Percentiles rank a stretch among this genome's conserved stretches.
These are phyloP conservation scores for Stentor coeruleus DNA, from an alignment of 73 alveolate species.

Conservation along the genomic window DNA sequence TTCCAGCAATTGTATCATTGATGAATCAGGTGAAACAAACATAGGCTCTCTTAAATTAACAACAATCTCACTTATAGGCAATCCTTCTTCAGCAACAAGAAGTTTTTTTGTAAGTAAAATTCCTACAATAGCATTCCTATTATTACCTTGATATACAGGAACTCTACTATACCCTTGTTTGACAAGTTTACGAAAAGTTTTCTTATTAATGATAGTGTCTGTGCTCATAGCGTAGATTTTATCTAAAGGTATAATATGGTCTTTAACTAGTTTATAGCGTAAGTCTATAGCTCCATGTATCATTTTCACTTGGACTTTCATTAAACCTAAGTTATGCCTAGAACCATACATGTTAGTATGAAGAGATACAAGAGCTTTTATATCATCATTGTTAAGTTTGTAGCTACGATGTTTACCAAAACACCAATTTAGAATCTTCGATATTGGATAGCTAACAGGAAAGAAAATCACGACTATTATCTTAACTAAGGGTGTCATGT, in stretches of 20 bases:
- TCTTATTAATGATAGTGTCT: background rate
- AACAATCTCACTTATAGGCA: constrained; percentile 39
- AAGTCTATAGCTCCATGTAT: constrained; percentile 37
- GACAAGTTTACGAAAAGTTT: background rate
- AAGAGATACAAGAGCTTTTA: constrained; percentile 9
- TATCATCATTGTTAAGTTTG: background rate
- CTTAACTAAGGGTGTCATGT: constrained; percentile 71
- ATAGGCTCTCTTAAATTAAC: constrained; percentile 46
- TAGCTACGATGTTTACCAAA: constrained; percentile 38
- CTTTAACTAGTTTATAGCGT: background rate
- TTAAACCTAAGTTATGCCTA: background rate
- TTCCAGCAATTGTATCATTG: constrained; percentile 50
- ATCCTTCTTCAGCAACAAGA: constrained; percentile 41
- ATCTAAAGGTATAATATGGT: constrained; percentile 19
- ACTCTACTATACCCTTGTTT: constrained; percentile 9
- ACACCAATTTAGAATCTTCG: constrained; percentile 55
- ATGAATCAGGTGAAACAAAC: constrained; percentile 39
- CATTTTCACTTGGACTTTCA: constrained; percentile 21
- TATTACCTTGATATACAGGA: background rate
- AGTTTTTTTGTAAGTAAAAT: constrained; percentile 51
- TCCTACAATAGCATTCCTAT: constrained; percentile 1
- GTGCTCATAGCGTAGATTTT: constrained; percentile 1
- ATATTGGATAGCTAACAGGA: constrained; percentile 54
- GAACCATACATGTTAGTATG: background rate
- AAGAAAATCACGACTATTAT: constrained; percentile 42